Evolutionary conservation across 1,139 yeast species (phyloP).

Genomic region (Suhomyces anneliseae): DNA sequence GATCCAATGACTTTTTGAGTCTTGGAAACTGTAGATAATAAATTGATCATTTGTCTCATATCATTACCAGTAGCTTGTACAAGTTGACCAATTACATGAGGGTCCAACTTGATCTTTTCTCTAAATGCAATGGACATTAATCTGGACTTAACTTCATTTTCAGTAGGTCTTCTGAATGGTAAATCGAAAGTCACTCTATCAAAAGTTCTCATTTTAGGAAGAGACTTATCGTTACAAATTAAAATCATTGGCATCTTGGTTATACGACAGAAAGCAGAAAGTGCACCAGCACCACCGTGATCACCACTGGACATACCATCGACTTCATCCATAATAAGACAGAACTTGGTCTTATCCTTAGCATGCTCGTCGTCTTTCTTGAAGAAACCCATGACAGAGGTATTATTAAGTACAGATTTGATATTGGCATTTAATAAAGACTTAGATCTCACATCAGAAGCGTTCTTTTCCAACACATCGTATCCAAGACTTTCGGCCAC

Average conservation of each 20-base stretch:
- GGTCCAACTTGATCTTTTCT: slow-evolving; percentile 79
- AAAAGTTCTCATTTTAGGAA: slow-evolving; percentile 96
- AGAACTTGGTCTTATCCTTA: slow-evolving; percentile 52
- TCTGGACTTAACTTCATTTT: slow-evolving; percentile 75
- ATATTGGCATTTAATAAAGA: slow-evolving; percentile 66
- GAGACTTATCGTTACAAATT: slow-evolving; percentile 87
- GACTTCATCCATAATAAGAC: slow-evolving; percentile 96
- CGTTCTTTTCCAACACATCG: slow-evolving; percentile 75
- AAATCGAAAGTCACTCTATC: slow-evolving; percentile 82
- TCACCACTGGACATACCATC: slow-evolving; percentile 99
- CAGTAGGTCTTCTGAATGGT: slow-evolving; percentile 87
- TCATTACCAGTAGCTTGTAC: slow-evolving; percentile 87
- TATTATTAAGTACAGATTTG: slow-evolving; percentile 72
- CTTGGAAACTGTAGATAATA: slow-evolving; percentile 79
- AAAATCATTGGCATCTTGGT: slow-evolving; percentile 89
- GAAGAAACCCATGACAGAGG: slow-evolving; percentile 81
- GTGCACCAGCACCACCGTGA: slow-evolving; percentile 96
- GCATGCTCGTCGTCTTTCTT: slow-evolving; percentile 22
- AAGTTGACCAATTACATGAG: slow-evolving; percentile 77
- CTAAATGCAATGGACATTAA: slow-evolving; percentile 88
- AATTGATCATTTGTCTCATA: slow-evolving; percentile 89
- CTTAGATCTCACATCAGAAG: slow-evolving; percentile 89
- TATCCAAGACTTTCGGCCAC: slow-evolving; percentile 68
- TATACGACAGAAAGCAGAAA: slow-evolving; percentile 81
- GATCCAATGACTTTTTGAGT: slow-evolving; percentile 64